Evolutionary conservation across 805 yeast species (phyloP), one percentile per base, ranked within the genome.

Genomic region (Saccharomycopsis vini): DNA sequence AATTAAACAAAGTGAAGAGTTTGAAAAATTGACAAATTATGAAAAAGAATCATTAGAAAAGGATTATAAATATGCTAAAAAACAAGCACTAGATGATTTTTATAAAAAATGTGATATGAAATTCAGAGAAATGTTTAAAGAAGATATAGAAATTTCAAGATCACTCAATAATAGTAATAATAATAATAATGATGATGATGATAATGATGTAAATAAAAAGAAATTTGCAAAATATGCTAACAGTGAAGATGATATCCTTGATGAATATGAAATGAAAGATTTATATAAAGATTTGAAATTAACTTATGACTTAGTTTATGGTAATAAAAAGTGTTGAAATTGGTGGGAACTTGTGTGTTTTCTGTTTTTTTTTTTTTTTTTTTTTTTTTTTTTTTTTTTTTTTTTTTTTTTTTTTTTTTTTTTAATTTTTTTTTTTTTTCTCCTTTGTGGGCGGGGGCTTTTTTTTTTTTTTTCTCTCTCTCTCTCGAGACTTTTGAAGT

Each of bases 241-340:
- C 19, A 45, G 40, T 34, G 47, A 39, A n/a, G 24, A 43, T 10
- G 46, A 45, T 20, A 31, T 48, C n/a, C 13, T 48, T 7, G 50
- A 48, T 36, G 51, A 48, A 16, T 48, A 37, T 20, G 43, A 31
- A 15, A 48, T 48, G 51, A 34, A 30, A 29, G 51, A 48, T 32
- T 36, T 48, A 29, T 48, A 42, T 18, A 39, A 38, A 26, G 51
- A 48, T 26, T 26, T 48, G 35, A 45, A 46, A 9, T 19, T 48
- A 24, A 47, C 45, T 34, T 44, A 31, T 32, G 35, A 35, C 12
- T 30, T 36, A 20, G 47, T 43, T 24, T 24, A 15, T 26, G 7
- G 29, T 26, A 26, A 26, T 7, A 26, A 9, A 12, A 9, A 26
- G 29, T 26, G 29, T 12, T 26, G 29, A 26, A 26, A 26, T 26